Percentiles rank a stretch among this genome's conserved stretches.
These are phyloP conservation scores for Leishmania tropica DNA, from an alignment of 208 protist species.

Conservation along the genomic window DNA sequence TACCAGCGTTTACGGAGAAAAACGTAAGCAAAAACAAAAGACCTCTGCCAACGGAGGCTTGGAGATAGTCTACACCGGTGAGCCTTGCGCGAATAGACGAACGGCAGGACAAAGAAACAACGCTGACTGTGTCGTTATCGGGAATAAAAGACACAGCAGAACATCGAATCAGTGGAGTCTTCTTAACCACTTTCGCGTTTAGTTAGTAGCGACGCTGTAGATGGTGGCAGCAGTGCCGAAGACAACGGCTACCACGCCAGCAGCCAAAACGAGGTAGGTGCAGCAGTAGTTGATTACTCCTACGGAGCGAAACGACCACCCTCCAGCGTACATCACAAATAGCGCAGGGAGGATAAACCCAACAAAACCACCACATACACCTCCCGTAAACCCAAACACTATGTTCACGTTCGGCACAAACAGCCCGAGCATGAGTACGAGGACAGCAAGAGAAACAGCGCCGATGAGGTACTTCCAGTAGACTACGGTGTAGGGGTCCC, in stretches of 20 bases:
- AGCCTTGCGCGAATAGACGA: background rate
- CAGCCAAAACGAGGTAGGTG: conserved; percentile 52
- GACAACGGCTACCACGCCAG: conserved; percentile 58
- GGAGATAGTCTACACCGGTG: background rate
- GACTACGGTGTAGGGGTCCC: conserved; percentile 28
- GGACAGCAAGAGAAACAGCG: conserved; percentile 19
- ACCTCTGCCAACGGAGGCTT: too few relatives aligned
- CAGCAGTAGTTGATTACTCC: conserved; percentile 45
- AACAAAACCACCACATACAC: conserved; percentile 52
- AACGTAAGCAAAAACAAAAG: background rate
- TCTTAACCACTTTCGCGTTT: background rate
- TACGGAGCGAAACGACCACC: conserved; percentile 38
- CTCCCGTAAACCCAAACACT: conserved; percentile 69
- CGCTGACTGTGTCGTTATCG: background rate
- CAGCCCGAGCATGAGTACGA: conserved; percentile 51
- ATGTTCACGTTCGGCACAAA: conserved; percentile 74
- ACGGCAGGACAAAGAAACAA: too few relatives aligned
- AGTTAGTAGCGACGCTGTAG: conserved; percentile 29
- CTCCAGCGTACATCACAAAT: conserved; percentile 55
- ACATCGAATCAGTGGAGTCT: background rate
- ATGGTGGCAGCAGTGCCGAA: conserved; percentile 62
- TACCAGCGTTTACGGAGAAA: background rate
- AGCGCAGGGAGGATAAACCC: conserved; percentile 79
- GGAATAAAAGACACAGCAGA: background rate
- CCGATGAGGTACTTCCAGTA: conserved; percentile 46